Evolutionary conservation across 1,284 basidiomycete species (phyloP).

Genomic region (Leccinum holopus): DNA sequence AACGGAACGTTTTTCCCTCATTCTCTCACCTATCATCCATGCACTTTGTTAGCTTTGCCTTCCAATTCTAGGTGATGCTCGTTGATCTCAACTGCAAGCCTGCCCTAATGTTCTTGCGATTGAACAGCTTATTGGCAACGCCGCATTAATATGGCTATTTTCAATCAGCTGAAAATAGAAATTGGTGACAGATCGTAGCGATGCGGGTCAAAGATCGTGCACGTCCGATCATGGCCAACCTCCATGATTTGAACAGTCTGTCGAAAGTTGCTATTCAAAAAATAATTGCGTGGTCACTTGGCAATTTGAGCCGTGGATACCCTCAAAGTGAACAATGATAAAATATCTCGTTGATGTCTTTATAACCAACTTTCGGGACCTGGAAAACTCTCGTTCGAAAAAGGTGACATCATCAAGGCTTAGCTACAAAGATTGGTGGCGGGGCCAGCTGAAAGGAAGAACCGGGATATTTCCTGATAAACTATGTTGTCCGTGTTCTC

Average conservation of each 20-base stretch:
- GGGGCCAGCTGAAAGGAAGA: conserved; percentile 88
- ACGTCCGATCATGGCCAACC: no score
- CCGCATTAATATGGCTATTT: background rate
- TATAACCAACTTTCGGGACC: conserved; percentile 73
- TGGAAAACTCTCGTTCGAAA: conserved; percentile 78
- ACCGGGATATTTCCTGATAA: conserved; percentile 97
- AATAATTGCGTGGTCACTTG: no score
- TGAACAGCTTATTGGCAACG: conserved; percentile 12
- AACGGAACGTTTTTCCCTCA: conserved; percentile 14
- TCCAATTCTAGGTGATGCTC: background rate
- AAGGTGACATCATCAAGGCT: conserved; percentile 96
- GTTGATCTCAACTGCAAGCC: no score
- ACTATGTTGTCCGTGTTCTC: conserved; percentile 83
- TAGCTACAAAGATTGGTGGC: conserved; percentile 99
- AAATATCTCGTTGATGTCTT: conserved; percentile 48
- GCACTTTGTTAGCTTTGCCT: background rate
- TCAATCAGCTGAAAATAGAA: no score
- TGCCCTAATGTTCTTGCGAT: background rate
- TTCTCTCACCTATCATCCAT: background rate
- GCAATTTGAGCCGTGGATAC: no score
- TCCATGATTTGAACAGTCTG: no score
- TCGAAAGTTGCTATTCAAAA: no score
- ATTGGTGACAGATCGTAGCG: no score
- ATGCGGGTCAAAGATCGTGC: no score
- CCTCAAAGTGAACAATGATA: no score